Percentiles rank a stretch among this genome's conserved stretches.
These are phyloP conservation scores for Carex sylvatica DNA, from an alignment of 202 grass and related monocot genomes.

Conservation along the genomic window DNA sequence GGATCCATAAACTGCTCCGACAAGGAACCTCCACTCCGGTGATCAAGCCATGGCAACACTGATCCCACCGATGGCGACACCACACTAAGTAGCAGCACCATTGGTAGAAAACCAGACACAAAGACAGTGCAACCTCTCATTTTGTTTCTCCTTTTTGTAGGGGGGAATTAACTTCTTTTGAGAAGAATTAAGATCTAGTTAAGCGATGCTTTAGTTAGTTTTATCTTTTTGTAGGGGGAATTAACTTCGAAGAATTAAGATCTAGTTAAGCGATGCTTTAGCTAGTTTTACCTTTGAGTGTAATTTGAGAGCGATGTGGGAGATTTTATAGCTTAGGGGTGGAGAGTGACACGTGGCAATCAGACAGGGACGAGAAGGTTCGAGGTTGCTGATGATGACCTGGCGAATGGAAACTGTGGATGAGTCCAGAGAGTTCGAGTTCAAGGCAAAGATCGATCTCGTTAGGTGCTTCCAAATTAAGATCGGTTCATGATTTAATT, in stretches of 20 bases:
- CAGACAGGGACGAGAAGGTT: slow-evolving; percentile 54
- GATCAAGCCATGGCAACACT: slow-evolving; percentile 52
- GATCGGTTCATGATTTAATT: background rate
- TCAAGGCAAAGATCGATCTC: slow-evolving; percentile 29
- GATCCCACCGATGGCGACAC: slow-evolving; percentile 22
- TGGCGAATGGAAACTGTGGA: background rate
- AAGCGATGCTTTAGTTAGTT: too few relatives aligned
- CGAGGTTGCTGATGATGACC: slow-evolving; percentile 7
- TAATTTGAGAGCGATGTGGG: background rate
- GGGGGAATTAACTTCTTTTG: background rate
- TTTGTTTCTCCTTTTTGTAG: background rate
- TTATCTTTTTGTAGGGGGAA: too few relatives aligned
- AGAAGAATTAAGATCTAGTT: too few relatives aligned
- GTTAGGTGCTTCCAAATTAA: slow-evolving; percentile 4
- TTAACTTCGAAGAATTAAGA: too few relatives aligned
- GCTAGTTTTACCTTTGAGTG: background rate
- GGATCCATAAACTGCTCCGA: slow-evolving; percentile 50
- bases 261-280: background rate
- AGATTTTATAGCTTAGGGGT: slow-evolving; percentile 25
- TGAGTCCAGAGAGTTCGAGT: background rate
- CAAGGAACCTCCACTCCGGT: slow-evolving; percentile 15
- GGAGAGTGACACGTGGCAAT: background rate
- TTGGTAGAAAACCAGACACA: slow-evolving; percentile 11
- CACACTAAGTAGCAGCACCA: background rate
- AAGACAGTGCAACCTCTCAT: background rate